Evolutionary conservation across 2,329 filamentous ascomycete species (phyloP).

Genomic region (Colletotrichum scovillei): DNA sequence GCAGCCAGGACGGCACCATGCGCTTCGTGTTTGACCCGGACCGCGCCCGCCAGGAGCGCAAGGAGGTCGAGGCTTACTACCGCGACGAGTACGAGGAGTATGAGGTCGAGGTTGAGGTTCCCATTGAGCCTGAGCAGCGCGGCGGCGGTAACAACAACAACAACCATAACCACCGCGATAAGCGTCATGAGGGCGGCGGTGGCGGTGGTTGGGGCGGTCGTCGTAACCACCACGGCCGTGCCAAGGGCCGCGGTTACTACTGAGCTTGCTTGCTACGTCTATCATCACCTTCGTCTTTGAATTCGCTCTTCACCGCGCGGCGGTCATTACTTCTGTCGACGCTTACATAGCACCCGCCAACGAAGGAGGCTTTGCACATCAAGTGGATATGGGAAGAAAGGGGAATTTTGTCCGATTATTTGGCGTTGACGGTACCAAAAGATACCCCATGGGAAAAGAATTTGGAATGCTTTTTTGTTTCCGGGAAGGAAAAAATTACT

Average conservation of each 20-base stretch:
- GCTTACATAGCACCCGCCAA: neutral
- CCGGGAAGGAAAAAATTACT: neutral
- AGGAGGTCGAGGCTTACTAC: slow-evolving; percentile 75
- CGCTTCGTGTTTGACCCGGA: slow-evolving; percentile 90
- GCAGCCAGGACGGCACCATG: slow-evolving; percentile 77
- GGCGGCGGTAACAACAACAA: slow-evolving; percentile 5
- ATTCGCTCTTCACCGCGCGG: too few species aligned
- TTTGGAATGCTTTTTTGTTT: slow-evolving; percentile 1
- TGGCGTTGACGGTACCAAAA: slow-evolving; percentile 29
- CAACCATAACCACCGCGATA: slow-evolving; percentile 15
- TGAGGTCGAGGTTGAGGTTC: slow-evolving; percentile 81
- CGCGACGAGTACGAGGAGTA: slow-evolving; percentile 81
- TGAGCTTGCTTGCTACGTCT: neutral
- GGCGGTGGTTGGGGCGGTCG: slow-evolving; percentile 14
- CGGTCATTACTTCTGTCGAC: neutral
- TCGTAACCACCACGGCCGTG: slow-evolving; percentile 13
- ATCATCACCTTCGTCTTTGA: neutral
- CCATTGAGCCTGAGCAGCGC: slow-evolving; percentile 49
- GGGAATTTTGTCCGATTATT: slow-evolving; percentile 16
- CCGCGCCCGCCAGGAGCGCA: slow-evolving; percentile 77
- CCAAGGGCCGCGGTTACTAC: slow-evolving; percentile 31
- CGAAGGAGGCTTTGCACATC: neutral
- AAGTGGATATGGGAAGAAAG: neutral
- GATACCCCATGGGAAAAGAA: slow-evolving; percentile 30
- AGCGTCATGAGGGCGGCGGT: slow-evolving; percentile 14